phyloP scores from a whole-genome alignment of 495 filamentous ascomycete genomes.

The Cercophora sp. region DNA sequence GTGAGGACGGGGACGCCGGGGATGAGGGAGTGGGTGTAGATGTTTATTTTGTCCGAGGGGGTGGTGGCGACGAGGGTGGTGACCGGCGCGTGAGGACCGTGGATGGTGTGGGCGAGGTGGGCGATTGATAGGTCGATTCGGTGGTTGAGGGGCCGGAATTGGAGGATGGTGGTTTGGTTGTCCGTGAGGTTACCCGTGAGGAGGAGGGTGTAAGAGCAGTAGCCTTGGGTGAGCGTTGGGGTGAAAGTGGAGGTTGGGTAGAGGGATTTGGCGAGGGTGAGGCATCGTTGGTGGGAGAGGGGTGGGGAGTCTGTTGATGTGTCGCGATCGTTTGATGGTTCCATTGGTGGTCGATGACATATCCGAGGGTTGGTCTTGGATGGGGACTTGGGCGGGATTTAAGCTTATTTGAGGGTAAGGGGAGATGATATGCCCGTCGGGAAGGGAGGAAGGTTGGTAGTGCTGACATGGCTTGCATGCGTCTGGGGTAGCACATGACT shows the following conservation, averaged over 20 bases:
- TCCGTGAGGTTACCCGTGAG: too few species aligned
- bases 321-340: too few species aligned
- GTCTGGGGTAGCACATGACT: too few species aligned
- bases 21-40: constrained; percentile 19
- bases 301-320: too few species aligned
- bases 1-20: constrained; percentile 36
- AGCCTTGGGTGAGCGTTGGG: constrained; percentile 41
- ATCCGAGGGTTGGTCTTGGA: too few species aligned
- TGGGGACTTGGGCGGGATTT: too few species aligned
- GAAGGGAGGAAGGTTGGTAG: too few species aligned
- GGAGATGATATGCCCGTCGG: too few species aligned
- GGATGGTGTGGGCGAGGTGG: constrained; percentile 35
- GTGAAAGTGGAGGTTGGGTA: constrained; percentile 14
- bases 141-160: constrained; percentile 46
- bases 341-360: too few species aligned
- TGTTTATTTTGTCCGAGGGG: constrained; percentile 8
- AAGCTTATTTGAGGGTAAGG: too few species aligned
- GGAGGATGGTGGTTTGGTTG: constrained; percentile 37
- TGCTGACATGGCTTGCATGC: too few species aligned
- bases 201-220: constrained; percentile 50
- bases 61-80: constrained; percentile 24
- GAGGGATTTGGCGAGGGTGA: neutral
- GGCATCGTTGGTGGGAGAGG: too few species aligned
- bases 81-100: constrained; percentile 35
- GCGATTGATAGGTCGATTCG: constrained; percentile 38